Evolutionary conservation across 805 yeast genomes (phyloP).

Genomic region (Saccharomyces eubayanus): DNA sequence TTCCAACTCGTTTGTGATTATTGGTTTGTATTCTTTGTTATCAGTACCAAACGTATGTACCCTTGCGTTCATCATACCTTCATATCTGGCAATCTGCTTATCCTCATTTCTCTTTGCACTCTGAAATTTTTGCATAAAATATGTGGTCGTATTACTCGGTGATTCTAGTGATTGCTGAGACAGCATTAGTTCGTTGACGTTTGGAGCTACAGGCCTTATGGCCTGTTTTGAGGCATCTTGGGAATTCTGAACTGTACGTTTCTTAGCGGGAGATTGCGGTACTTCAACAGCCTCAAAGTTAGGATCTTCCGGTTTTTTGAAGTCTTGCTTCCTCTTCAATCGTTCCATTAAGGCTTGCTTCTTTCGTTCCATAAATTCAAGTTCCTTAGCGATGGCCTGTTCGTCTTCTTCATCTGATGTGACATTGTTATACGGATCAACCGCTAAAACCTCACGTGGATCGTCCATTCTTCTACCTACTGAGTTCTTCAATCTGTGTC

Average conservation of each 20-base stretch:
- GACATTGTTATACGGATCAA: conserved; percentile 16
- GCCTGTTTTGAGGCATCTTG: background rate
- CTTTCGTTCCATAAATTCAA: conserved; percentile 23
- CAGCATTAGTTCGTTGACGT: conserved; percentile 9
- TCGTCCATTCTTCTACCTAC: conserved; percentile 14
- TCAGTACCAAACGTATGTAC: conserved; percentile 34
- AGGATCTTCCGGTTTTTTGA: conserved; percentile 12
- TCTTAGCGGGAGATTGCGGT: conserved; percentile 28
- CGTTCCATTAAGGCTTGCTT: conserved; percentile 21
- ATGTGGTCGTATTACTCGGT: conserved; percentile 18
- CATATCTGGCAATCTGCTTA: conserved; percentile 13
- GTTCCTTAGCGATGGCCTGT: conserved; percentile 12
- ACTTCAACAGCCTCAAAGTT: conserved; percentile 21
- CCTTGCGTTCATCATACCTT: conserved; percentile 29
- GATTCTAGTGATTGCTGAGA: background rate
- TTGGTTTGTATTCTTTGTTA: conserved; percentile 20
- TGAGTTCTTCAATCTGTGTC: background rate
- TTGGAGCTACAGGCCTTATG: background rate
- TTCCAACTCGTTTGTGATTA: conserved; percentile 38
- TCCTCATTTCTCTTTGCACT: conserved; percentile 21
- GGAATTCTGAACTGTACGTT: conserved; percentile 4
- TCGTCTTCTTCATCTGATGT: conserved; percentile 22
- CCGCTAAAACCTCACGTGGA: conserved; percentile 19
- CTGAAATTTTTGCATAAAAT: conserved; percentile 29
- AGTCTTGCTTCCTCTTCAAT: conserved; percentile 14